Conservation (phyloP, 768 basidiomycete species). For the Termitomyces sp. region DNA sequence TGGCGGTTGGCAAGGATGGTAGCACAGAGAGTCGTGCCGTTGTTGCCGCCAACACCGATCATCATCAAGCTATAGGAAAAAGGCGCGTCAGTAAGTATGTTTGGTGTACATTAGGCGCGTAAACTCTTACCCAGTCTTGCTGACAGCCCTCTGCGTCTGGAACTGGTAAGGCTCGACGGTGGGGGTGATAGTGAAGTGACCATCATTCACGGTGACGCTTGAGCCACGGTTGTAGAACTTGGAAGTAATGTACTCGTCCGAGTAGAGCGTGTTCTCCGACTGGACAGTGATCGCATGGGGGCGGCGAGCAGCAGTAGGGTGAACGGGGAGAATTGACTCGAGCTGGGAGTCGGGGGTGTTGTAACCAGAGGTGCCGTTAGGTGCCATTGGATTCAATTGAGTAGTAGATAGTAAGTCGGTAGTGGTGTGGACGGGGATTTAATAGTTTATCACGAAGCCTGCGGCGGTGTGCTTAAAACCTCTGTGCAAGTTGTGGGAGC, state of each 20-base stretch:
- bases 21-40: slow-evolving; percentile 90
- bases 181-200: slow-evolving; percentile 77
- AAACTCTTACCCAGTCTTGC: slow-evolving; percentile 82
- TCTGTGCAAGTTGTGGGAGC: slow-evolving; percentile 85
- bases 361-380: slow-evolving; percentile 60
- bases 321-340: slow-evolving; percentile 68
- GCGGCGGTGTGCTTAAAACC: slow-evolving; percentile 82
- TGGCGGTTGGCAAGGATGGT: slow-evolving; percentile 96
- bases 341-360: slow-evolving; percentile 72
- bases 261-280: slow-evolving; percentile 78
- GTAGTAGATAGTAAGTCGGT: not conserved
- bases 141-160: slow-evolving; percentile 81
- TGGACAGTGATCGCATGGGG: slow-evolving; percentile 75
- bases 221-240: slow-evolving; percentile 82
- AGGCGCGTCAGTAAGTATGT: slow-evolving; percentile 2
- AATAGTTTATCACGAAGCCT: slow-evolving; percentile 56
- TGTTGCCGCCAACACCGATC: slow-evolving; percentile 97
- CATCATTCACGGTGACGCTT: slow-evolving; percentile 64
- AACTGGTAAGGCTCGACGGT: slow-evolving; percentile 85
- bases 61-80: slow-evolving; percentile 76
- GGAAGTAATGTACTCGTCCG: slow-evolving; percentile 79
- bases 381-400: slow-evolving; percentile 31
- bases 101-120: not conserved
- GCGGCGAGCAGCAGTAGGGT: slow-evolving; percentile 84
- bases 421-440: slow-evolving; percentile 25